phyloP scores from a whole-genome alignment of 2,329 filamentous ascomycete genomes.

The Ascochyta clinopodiicola region DNA sequence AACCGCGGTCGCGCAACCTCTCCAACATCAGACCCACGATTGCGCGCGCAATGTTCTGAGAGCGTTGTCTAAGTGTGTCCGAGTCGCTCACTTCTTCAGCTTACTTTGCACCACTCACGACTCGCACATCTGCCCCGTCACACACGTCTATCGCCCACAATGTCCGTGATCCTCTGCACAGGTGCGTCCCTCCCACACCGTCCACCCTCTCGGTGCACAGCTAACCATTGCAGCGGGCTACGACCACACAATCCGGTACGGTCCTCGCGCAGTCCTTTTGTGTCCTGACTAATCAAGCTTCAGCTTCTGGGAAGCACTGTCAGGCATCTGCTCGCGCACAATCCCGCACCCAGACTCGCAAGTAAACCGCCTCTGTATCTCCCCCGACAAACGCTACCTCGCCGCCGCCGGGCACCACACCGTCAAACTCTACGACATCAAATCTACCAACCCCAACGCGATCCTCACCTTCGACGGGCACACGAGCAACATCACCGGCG shows the following conservation, averaged over 20 bases:
- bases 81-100: conserved; percentile 5
- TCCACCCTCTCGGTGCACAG: conserved; percentile 5
- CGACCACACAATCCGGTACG: conserved; percentile 76
- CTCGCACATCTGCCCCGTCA: background rate
- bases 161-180: conserved; percentile 73
- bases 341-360: conserved; percentile 98
- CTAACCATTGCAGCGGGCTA: conserved; percentile 65
- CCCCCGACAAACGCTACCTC: conserved; percentile 94
- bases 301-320: conserved; percentile 98
- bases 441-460: conserved; percentile 94
- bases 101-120: background rate
- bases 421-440: conserved; percentile 98
- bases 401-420: conserved; percentile 82
- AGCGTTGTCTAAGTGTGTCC: background rate
- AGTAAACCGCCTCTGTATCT: conserved; percentile 97
- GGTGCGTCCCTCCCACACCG: conserved; percentile 54
- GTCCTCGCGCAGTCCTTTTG: conserved; percentile 1
- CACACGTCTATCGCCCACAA: conserved; percentile 37
- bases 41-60: conserved; percentile 7
- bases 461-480: conserved; percentile 95
- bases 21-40: too few species aligned
- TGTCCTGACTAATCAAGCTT: conserved; percentile 17
- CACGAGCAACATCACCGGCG: conserved; percentile 92
- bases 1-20: background rate
- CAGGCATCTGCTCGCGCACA: conserved; percentile 95